phyloP scores from a whole-genome alignment of 2,329 filamentous ascomycete genomes.

The Trichoderma aggressivum region DNA sequence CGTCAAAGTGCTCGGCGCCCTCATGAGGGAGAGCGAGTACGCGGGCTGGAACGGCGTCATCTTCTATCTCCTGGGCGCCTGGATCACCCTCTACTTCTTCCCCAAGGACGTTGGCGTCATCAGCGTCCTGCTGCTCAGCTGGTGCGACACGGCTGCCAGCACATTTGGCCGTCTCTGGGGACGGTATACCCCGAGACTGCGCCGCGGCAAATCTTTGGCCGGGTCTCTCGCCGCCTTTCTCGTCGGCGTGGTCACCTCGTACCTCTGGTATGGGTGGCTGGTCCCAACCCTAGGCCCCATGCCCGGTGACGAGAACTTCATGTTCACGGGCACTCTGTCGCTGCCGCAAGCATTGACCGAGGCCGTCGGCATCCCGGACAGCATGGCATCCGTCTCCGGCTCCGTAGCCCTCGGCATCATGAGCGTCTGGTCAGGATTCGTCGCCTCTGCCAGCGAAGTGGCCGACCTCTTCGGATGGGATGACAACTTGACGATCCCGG shows the following conservation, averaged over 20 bases:
- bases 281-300: slow-evolving; percentile 66
- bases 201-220: slow-evolving; percentile 86
- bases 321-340: slow-evolving; percentile 75
- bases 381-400: slow-evolving; percentile 63
- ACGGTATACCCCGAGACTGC: slow-evolving; percentile 79
- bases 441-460: slow-evolving; percentile 85
- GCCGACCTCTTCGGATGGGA: slow-evolving; percentile 92
- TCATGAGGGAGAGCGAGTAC: slow-evolving; percentile 97
- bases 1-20: slow-evolving; percentile 75
- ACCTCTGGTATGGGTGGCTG: slow-evolving; percentile 83
- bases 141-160: slow-evolving; percentile 96
- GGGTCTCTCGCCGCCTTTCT: slow-evolving; percentile 81
- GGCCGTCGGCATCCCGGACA: slow-evolving; percentile 57
- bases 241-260: slow-evolving; percentile 78
- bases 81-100: slow-evolving; percentile 79
- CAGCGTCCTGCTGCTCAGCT: slow-evolving; percentile 84
- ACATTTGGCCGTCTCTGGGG: slow-evolving; percentile 91
- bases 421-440: slow-evolving; percentile 82
- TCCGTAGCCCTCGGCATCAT: slow-evolving; percentile 71
- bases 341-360: slow-evolving; percentile 60
- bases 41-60: slow-evolving; percentile 95
- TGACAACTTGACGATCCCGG: slow-evolving; percentile 94
- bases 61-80: slow-evolving; percentile 89
- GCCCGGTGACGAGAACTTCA: slow-evolving; percentile 65
- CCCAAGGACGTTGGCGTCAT: slow-evolving; percentile 92